These are phyloP conservation scores for Ceratocystis huliohia DNA, from an alignment of 2,329 filamentous ascomycete genomes.

Conservation along the genomic window DNA sequence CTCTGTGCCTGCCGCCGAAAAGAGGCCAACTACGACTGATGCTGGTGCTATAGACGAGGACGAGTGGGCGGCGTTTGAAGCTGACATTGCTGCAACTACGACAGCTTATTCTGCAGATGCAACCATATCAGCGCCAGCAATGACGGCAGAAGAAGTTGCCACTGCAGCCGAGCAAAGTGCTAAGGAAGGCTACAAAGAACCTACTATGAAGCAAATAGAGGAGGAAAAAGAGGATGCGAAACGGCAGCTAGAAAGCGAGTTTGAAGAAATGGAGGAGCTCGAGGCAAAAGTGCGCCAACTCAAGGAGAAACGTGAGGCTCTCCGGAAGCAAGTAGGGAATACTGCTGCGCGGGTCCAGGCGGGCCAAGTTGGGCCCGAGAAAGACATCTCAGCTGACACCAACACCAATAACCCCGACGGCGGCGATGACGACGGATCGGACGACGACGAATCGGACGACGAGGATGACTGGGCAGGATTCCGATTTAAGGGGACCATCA, in stretches of 20 bases:
- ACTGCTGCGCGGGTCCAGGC: slow-evolving; percentile 24
- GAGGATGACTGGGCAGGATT: slow-evolving; percentile 50
- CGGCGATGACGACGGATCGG: slow-evolving; percentile 27
- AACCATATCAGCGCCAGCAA: slow-evolving; percentile 55
- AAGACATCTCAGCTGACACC: slow-evolving; percentile 18
- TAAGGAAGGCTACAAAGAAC: slow-evolving; percentile 38
- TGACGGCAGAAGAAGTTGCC: slow-evolving; percentile 51
- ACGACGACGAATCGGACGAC: slow-evolving; percentile 38
- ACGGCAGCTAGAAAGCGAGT: slow-evolving; percentile 60
- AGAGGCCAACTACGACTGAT: slow-evolving; percentile 7
- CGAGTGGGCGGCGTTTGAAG: slow-evolving; percentile 80
- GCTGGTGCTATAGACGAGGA: slow-evolving; percentile 47
- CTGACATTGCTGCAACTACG: slow-evolving; percentile 51
- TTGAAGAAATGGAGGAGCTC: slow-evolving; percentile 70
- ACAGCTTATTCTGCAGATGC: slow-evolving; percentile 34
- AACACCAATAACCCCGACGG: background rate
- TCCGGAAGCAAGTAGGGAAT: slow-evolving; percentile 34
- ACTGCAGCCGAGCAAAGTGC: slow-evolving; percentile 42
- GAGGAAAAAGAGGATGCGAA: slow-evolving; percentile 66
- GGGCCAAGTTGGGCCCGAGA: slow-evolving; percentile 24
- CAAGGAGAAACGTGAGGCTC: slow-evolving; percentile 57
- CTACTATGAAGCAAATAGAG: slow-evolving; percentile 40
- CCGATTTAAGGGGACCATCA: slow-evolving; percentile 19
- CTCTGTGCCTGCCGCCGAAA: background rate
- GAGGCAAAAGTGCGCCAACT: slow-evolving; percentile 57